Evolutionary conservation across 441 rosid genomes (phyloP).

Genomic region (Arabidopsis hybrid): DNA sequence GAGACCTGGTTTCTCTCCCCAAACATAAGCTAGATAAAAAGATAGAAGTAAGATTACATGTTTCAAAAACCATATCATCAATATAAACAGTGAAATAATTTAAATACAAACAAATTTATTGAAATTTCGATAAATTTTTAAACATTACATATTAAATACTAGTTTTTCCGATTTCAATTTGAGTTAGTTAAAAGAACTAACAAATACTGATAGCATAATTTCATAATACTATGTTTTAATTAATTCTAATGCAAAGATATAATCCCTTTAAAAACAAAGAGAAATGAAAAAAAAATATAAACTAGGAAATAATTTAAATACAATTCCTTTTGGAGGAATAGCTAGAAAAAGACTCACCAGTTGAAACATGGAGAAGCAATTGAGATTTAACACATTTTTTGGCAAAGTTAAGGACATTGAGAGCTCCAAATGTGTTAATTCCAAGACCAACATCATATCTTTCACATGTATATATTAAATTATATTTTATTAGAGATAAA

Average conservation of each 20-base stretch:
- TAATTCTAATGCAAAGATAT: too few relatives aligned
- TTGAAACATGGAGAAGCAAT: conserved; percentile 75
- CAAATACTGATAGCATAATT: too few relatives aligned
- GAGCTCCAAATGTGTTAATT: conserved; percentile 80
- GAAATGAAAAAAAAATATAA: too few relatives aligned
- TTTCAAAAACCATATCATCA: conserved; percentile 1
- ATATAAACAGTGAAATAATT: background rate
- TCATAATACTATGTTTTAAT: too few relatives aligned
- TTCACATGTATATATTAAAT: background rate
- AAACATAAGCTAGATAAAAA: conserved; percentile 53
- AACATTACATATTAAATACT: too few relatives aligned
- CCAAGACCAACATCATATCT: conserved; percentile 83
- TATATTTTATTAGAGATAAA: background rate
- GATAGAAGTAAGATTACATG: too few relatives aligned
- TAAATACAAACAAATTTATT: background rate
- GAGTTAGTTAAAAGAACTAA: too few relatives aligned
- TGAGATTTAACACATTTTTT: conserved; percentile 36
- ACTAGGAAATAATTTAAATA: too few relatives aligned
- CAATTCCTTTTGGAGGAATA: background rate
- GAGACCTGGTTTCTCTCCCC: conserved; percentile 53
- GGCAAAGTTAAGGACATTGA: conserved; percentile 66
- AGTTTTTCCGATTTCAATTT: too few relatives aligned
- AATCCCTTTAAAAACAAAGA: too few relatives aligned
- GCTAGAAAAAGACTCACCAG: conserved; percentile 55
- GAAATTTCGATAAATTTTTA: too few relatives aligned